Percentiles rank a stretch among this genome's conserved stretches.
These are phyloP conservation scores for Kockovaella imperatae DNA, from an alignment of 768 basidiomycete species.

Conservation along the genomic window DNA sequence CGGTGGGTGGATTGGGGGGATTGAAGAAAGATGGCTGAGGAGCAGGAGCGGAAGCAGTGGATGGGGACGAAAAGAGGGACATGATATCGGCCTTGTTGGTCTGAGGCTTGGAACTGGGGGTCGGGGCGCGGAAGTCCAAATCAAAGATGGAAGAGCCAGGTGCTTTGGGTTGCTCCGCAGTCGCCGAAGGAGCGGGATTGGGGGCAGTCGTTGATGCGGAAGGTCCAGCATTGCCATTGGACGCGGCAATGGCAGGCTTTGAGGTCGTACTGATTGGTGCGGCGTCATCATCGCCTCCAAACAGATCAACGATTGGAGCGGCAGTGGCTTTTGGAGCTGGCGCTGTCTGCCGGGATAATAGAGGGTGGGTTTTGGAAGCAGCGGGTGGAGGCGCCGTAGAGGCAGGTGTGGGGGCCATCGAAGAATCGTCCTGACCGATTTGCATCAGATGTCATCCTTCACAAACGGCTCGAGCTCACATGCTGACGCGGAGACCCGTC, in stretches of 20 bases:
- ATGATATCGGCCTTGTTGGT: conserved; percentile 41
- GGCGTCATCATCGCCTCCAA: conserved; percentile 28
- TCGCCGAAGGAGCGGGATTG: conserved; percentile 12
- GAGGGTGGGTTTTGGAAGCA: conserved; percentile 22
- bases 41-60: conserved; percentile 11
- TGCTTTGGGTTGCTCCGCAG: conserved; percentile 5
- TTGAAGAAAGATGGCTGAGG: conserved; percentile 24
- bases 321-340: conserved; percentile 17
- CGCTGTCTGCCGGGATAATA: conserved; percentile 22
- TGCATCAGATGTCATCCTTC: not conserved
- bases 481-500: conserved; percentile 12
- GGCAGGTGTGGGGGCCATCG: conserved; percentile 21
- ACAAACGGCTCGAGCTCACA: not conserved
- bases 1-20: not conserved
- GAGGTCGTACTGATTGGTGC: conserved; percentile 17
- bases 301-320: conserved; percentile 35
- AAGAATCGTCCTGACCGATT: not conserved
- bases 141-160: conserved; percentile 35
- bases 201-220: conserved; percentile 8
- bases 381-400: conserved; percentile 27
- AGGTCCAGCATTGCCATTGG: too few species aligned
- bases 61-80: conserved; percentile 34
- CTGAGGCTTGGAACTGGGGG: conserved; percentile 24
- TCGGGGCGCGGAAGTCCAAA: conserved; percentile 40
- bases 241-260: too few species aligned